Base-by-base conservation (phyloP, 352 stramenopile species). In the Phytopythium mirpurense region DNA sequence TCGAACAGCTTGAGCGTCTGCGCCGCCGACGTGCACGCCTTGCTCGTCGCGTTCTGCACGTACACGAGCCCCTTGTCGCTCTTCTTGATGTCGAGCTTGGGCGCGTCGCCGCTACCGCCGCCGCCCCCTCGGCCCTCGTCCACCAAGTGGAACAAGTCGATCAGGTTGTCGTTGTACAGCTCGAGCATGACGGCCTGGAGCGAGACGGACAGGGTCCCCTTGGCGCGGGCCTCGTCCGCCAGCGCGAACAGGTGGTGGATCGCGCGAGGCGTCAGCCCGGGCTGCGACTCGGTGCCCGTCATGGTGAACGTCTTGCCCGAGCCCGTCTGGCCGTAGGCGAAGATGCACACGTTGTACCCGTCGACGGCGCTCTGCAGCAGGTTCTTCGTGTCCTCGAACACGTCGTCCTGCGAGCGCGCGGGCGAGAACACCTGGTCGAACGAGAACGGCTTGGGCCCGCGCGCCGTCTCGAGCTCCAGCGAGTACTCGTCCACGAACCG, bases 271-370 rank as follows among this genome's bases (percentile, higher is more conserved):
- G 70, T 97, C n/a, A 98, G 61, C 0, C 92, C 92, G 0, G 83
- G 87, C 44, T 84, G 67, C 4, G 57, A 23, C 15, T 90, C 71
- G 10, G 57, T 77, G 14, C 80, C 91, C 0, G 86, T 96, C 92
- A 98, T 98, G 11, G 92, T 98, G 65, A 93, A 97, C 19, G 91
- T 97, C 72, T 98, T 98, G 14, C 91, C 91, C 7, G 75, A 93
- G 27, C 91, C 91, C 0, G 92, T 98, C 65, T 98, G 92, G 2
- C 92, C 92, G 58, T 98, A 98, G 5, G 91, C 92, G 55, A 98
- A 98, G 59, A 98, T 89, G 57, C 85, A 95, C n/a, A 94, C 86
- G 50, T 96, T 96, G 67, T 88, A 96, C 47, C 92, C 92, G 62
- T 98, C 92, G 14, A 97, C 44, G 21, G 85, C 86, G 19, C 75